Evolutionary conservation across 306 rosid species (phyloP), one percentile per base, ranked within the genome.

Genomic region (Rosa chinensis): DNA sequence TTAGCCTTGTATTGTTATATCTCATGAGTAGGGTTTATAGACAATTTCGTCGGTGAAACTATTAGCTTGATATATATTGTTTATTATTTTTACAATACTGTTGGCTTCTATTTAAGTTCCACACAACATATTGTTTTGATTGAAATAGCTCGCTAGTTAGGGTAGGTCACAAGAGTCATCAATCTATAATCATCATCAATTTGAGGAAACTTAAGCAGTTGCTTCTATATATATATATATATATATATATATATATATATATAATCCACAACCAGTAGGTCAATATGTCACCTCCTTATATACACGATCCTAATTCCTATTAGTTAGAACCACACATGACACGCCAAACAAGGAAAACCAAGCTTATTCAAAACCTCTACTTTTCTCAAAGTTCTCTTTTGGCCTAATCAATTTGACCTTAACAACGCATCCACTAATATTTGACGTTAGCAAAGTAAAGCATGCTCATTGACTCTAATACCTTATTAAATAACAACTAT

Each of bases 261-360:
- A 40, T 40, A 28, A 14, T 49, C 55, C 18, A 49, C 20, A 14
- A 14, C 37, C 17, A 52, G 21, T 52, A 52, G 37, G 66, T 61
- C 35, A 21, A 25, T 1, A 4, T 12, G n/a, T 63, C 69, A 16
- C 23, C 56, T 74, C 52, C 67, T 16, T 10, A 56, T 56, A 21
- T 20, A 8, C 16, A 20, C 10, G 28, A 9, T 58, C 64, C 32
- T 6, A 58, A 10, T n/a, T 58, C 32, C 35, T 40, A 73, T 6
- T 55, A n/a, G 49, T 73, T 50, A 52, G 47, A 52, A 72, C 39
- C 20, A n/a, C 47, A 18, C 76, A n/a, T 37, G 28, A 25, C 78
- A 74, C 35, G 53, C 40, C 21, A 11, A 37, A 55, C 14, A 56
- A 74, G 39, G 21, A 28, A 20, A 53, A 56, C 32, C 67, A 55